A percentile compares a stretch with the other conserved stretches of the same genome.
These are phyloP conservation scores for Microascus cirrosus DNA, from an alignment of 2,329 filamentous ascomycete species.

Conservation along the genomic window DNA sequence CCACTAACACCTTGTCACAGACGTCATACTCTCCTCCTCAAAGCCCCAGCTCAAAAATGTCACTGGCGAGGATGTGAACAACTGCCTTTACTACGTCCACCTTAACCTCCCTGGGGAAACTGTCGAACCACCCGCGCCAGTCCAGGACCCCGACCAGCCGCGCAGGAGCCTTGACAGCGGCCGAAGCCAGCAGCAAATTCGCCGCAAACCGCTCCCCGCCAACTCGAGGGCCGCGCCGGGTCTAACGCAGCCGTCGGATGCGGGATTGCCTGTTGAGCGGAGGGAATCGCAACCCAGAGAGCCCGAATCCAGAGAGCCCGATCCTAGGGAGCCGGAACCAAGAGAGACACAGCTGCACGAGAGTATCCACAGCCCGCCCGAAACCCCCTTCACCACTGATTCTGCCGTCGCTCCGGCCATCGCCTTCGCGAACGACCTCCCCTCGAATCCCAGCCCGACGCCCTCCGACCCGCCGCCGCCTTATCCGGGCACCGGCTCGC, in stretches of 20 bases:
- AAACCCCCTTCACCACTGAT: neutral
- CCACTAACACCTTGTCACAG: constrained; percentile 29
- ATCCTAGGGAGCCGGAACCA: neutral
- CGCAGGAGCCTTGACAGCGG: constrained; percentile 32
- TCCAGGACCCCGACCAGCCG: constrained; percentile 16
- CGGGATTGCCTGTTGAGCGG: neutral
- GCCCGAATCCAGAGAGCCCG: neutral
- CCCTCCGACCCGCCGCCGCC: constrained; percentile 6
- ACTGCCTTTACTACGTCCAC: constrained; percentile 86
- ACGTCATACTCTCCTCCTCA: constrained; percentile 83
- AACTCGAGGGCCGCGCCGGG: constrained; percentile 12
- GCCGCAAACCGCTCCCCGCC: constrained; percentile 38
- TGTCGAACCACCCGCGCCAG: constrained; percentile 8
- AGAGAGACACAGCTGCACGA: neutral
- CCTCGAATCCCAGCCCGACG: neutral
- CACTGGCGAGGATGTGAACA: constrained; percentile 74
- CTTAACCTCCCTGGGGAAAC: constrained; percentile 12
- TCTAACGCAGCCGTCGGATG: constrained; percentile 3
- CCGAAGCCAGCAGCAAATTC: constrained; percentile 29
- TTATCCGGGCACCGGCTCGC: constrained; percentile 5
- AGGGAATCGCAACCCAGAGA: neutral
- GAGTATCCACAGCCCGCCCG: neutral
- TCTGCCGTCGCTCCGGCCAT: neutral
- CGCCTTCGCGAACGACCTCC: constrained; percentile 1
- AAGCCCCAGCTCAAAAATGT: constrained; percentile 86